Evolutionary conservation across 2,329 filamentous ascomycete species (phyloP), one percentile per base, ranked within the genome.

Genomic region (Pseudohalonectria lignicola): DNA sequence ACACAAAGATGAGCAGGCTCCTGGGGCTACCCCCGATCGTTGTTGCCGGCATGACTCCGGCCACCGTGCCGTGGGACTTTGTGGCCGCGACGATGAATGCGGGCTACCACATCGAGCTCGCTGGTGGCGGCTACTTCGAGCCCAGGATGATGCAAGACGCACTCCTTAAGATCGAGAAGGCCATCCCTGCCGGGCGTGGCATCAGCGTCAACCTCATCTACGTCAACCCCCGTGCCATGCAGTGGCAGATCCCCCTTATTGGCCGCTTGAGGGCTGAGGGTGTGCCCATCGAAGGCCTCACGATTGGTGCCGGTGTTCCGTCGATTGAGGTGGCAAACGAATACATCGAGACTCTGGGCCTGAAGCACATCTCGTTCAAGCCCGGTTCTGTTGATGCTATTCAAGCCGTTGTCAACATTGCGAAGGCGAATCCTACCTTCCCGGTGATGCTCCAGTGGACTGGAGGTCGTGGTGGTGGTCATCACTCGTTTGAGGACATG

Each of bases 371-470:
- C 49, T 72, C 80, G 20, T 94, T 95, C 74, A 95, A 95, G 69
- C 88, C 88, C 21, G 87, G 88, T 43, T 94, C 87, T 13, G 71
- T 82, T 35, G 85, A 94, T 45, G 85, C 83, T 3, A 94, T 95
- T 45, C 86, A 94, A 57, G 69, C 82, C 23, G 85, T 93, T 42
- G 82, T 95, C 62, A 92, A 93, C 60, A 88, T 95, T 52, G 87
- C 88, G 46, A 92, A 85, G 62, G 85, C 86, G n/a, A 92, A 94
- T 57, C 87, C 88, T 2, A 80, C 76, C 20, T 94, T 95, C 70
- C 88, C 88, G n/a, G 76, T 94, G 37, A 78, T 94, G 38, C 67
- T 94, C 44, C 88, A 95, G 62, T 95, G 88, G 88, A 95, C 88
- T 43, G 88, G 88, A 55, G 88, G 88, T 30, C 82, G 88, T 61